phyloP scores from a whole-genome alignment of 148 eudicot species.

The Silene uniflora region DNA sequence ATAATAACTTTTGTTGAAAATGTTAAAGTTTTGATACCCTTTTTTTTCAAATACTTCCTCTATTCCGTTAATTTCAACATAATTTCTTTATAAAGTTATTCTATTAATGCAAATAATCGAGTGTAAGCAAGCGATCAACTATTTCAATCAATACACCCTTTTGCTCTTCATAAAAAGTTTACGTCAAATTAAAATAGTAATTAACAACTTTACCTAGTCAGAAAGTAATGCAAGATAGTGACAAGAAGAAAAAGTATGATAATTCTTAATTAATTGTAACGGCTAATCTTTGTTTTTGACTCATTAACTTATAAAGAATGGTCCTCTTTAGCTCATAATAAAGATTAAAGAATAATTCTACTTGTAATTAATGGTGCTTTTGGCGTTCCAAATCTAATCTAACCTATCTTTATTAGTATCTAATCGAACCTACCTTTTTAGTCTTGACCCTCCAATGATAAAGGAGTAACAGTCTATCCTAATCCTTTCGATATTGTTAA shows the following conservation, averaged over 20 bases:
- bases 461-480: neutral
- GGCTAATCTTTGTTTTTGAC: constrained; percentile 18
- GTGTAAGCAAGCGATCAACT: no score
- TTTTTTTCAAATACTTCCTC: no score
- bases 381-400: neutral
- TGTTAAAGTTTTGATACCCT: no score
- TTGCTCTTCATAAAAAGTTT: no score
- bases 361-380: neutral
- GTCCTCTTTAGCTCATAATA: constrained; percentile 12
- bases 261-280: neutral
- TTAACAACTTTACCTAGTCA: neutral
- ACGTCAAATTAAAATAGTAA: neutral
- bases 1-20: no score
- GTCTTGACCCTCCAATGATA: neutral
- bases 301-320: constrained; percentile 22
- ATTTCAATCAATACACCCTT: no score
- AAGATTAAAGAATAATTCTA: neutral
- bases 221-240: constrained; percentile 12
- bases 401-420: neutral
- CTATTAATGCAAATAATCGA: no score
- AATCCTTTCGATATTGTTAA: neutral
- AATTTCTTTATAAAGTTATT: no score
- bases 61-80: no score
- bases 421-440: constrained; percentile 1
- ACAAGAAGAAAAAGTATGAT: neutral